A percentile compares a stretch with the other conserved stretches of the same genome.
phyloP scores from a whole-genome alignment of 768 basidiomycete genomes.

The Termitomyces sp. region DNA sequence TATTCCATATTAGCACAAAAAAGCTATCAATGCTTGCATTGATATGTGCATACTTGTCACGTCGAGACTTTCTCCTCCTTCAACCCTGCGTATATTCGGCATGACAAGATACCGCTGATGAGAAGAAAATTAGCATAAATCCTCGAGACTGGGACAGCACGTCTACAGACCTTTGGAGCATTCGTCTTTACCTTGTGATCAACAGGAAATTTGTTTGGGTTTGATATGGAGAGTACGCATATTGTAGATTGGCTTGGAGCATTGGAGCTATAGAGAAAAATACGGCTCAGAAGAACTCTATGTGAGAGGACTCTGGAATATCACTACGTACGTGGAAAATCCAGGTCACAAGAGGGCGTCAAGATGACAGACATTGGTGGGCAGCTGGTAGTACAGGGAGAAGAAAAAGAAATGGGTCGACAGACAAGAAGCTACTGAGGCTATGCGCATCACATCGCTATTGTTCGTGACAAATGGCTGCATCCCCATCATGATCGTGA shows the following conservation, averaged over 20 bases:
- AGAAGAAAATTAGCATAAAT: background rate
- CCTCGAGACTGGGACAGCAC: background rate
- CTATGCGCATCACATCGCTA: background rate
- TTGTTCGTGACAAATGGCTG: background rate
- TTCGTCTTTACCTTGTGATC: slow-evolving; percentile 3
- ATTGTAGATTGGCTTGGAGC: background rate
- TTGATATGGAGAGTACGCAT: slow-evolving; percentile 1
- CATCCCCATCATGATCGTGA: slow-evolving; percentile 38
- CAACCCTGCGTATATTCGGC: slow-evolving; percentile 3
- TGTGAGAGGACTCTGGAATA: background rate
- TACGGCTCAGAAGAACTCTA: background rate
- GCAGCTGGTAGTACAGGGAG: no score
- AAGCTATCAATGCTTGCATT: background rate
- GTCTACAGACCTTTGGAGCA: background rate
- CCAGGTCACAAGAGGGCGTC: slow-evolving; percentile 59
- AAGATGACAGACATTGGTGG: slow-evolving; percentile 51
- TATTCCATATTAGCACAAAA: background rate
- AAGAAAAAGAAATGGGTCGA: background rate
- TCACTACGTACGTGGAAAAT: background rate
- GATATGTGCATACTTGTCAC: background rate
- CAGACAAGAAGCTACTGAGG: background rate
- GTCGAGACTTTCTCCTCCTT: background rate
- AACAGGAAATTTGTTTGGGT: background rate
- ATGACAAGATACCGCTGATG: background rate
- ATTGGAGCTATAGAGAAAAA: background rate